Percentiles rank a stretch among this genome's conserved stretches.
These are phyloP conservation scores for Gaeumannomyces sp. DNA, from an alignment of 2,329 filamentous ascomycete species.

Conservation along the genomic window DNA sequence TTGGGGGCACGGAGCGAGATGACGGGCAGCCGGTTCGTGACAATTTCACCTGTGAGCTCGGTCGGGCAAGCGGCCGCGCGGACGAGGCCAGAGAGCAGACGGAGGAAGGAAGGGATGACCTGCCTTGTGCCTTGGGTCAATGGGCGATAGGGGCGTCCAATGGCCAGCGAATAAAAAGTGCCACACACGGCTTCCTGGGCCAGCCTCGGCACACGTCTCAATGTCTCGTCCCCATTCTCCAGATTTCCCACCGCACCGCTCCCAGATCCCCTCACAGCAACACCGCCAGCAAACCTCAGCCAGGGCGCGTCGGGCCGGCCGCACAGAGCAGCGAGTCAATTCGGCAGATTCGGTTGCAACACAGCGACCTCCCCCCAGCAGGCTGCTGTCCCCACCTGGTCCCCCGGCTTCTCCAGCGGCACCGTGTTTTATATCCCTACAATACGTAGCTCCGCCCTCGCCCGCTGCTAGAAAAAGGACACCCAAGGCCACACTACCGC, in stretches of 20 bases:
- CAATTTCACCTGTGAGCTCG: not conserved
- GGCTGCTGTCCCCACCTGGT: not conserved
- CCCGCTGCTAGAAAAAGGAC: not conserved
- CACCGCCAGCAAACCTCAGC: not conserved
- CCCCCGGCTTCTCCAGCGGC: not conserved
- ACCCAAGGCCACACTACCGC: not conserved
- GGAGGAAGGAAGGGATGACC: not conserved
- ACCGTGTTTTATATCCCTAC: not conserved
- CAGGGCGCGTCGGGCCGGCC: not conserved
- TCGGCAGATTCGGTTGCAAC: constrained; percentile 1
- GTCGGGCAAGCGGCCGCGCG: not conserved
- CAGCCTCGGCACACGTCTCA: not conserved
- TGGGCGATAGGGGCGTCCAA: not conserved
- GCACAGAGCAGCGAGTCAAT: not conserved
- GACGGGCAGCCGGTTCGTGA: not conserved
- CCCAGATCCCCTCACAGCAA: not conserved
- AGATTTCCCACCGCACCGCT: not conserved
- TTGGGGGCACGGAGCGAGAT: not conserved
- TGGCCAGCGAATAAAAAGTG: not conserved
- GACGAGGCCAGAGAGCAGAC: not conserved
- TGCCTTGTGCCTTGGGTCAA: not conserved
- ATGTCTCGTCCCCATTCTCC: not conserved
- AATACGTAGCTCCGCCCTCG: constrained; percentile 8
- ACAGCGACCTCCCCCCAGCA: not conserved
- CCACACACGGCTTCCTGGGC: too few species aligned